Base-by-base conservation (phyloP, 768 basidiomycete species). In the Plicaturopsis crispa region DNA sequence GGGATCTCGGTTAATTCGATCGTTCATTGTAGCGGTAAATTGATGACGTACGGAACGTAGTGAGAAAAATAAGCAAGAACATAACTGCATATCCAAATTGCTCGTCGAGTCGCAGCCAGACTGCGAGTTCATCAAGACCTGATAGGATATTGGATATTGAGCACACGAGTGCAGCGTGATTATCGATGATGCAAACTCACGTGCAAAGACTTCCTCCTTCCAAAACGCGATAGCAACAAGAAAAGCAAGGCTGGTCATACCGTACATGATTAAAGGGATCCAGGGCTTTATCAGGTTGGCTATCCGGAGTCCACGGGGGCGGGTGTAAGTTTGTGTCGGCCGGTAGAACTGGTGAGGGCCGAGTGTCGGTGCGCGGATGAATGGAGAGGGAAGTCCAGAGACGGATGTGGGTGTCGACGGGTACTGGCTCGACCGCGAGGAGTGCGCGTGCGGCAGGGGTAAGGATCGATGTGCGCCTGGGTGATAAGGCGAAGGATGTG, bases 111-210 rank as follows among this genome's bases (percentile, higher is more conserved):
- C 78, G 78, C 35, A 94, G 67, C 75, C 84, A 85, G 44, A 73
- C 71, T 20, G 91, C 81, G 24, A 94, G 69, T 26, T 79, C 63
- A 61, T 96, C 92, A 24, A 96, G 80, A 41, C 72, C 91, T 92
- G 52, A 8, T n/a, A n/a, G n/a, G n/a, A 16, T 32, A 40, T 40
- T 35, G 24, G 4, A 30, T 39, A 19, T 30, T 23, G 19, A 35
- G 33, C 32, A 35, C 12, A 21, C 42, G 6, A 19, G n/a, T 34
- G 18, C 26, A 28, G 26, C 8, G 8, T 28, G 14, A 8, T 8
- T 8, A 14, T 14, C 26, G 14, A 8, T 8, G 26, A 8, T 8
- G 26, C 8, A 8, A 28, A 67, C 84, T 55, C 51, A 90, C 91
- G 77, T 49, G 72, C 60, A 59, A 96, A 93, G 30, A 94, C 70